Conservation (phyloP, 345 rosid genomes). For the Eucalyptus microcorys region DNA sequence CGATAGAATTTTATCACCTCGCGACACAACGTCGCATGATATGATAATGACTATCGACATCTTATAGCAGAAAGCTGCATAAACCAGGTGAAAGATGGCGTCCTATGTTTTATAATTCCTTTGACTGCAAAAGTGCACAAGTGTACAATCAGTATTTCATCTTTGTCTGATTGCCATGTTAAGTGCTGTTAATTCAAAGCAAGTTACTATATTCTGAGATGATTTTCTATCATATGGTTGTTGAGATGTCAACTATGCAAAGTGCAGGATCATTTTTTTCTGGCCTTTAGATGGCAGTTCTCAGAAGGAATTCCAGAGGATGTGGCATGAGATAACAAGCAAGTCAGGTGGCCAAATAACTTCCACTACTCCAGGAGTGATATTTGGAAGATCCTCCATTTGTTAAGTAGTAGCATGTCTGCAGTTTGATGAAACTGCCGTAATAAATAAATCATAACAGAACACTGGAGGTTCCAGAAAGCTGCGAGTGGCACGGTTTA, state of each 20-base stretch:
- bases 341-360: conserved; percentile 47
- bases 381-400: conserved; percentile 78
- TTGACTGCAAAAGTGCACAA: neutral
- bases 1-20: too few relatives aligned
- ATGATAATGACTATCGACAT: conserved; percentile 23
- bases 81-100: conserved; percentile 24
- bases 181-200: neutral
- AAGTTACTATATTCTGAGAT: neutral
- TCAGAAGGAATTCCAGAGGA: conserved; percentile 40
- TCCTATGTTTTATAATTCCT: neutral
- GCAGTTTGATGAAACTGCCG: neutral
- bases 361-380: conserved; percentile 51
- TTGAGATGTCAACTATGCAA: conserved; percentile 5
- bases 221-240: neutral
- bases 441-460: conserved; percentile 15
- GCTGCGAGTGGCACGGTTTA: conserved; percentile 74
- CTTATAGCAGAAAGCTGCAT: conserved; percentile 42
- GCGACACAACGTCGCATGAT: too few relatives aligned
- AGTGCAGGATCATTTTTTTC: conserved; percentile 59
- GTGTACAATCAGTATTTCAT: neutral
- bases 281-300: conserved; percentile 50
- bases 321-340: conserved; percentile 54
- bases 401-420: neutral
- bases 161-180: neutral
- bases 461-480: conserved; percentile 57